Evolutionary conservation across 192 early-diverging fungal genomes (phyloP), one percentile per base, ranked within the genome.

Genomic region (Gorgonomyces haynaldii): DNA sequence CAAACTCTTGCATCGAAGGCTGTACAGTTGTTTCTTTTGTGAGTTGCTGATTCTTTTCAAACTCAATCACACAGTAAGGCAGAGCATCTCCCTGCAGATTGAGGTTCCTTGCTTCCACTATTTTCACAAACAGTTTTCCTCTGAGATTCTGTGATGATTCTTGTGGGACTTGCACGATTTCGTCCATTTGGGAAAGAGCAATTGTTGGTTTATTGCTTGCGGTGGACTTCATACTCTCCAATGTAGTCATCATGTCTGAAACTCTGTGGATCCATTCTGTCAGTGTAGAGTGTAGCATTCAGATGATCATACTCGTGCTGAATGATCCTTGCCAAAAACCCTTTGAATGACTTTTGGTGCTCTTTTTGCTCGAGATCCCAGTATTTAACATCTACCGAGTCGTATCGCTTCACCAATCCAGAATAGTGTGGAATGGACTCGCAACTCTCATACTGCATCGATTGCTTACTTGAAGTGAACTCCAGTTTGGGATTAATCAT

Each of bases 291-390:
- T 15, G 49, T 45, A 0, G 65, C 72, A 8, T 75, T 60, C 47
- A 75, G 35, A 61, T 75, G 72, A 34, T 75, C 72, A 12, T 54
- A 17, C 35, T 75, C 72, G 37, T 75, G 72, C 51, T 75, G 72
- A 13, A 75, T 28, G 2, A 75, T 39, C 31, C 57, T 32, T 2
- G 72, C 67, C 36, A 67, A 22, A 17, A 52, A 59, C 1, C 65
- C 65, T 19, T 17, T 27, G 2, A 17, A 37, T 17, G 34, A 15
- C 19, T 21, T 31, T 21, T 42, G 32, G 2, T 67, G 48, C 34
- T 46, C 29, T 12, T 61, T 57, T 15, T 63, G 62, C 2, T 70
- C 50, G 44, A 63, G 19, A 58, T 67, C 65, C 34, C 62, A 34
- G 1, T 39, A 62, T 0, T 54, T 34, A 9, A 72, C 50, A 20